phyloP scores from a whole-genome alignment of 2,329 filamentous ascomycete genomes.

The Fusarium camptoceras region DNA sequence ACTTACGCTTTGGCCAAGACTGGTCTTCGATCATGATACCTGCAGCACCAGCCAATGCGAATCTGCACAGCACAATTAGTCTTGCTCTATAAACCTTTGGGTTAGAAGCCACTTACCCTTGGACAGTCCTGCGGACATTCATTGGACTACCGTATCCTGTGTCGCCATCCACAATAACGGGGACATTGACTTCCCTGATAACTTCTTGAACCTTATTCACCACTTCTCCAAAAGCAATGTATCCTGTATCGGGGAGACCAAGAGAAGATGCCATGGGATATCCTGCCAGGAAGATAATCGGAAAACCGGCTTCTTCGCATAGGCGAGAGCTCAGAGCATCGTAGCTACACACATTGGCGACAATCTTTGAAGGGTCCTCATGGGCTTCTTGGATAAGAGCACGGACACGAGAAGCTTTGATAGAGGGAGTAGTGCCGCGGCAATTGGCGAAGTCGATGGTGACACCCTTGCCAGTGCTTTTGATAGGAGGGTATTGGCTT shows the following conservation, averaged over 20 bases:
- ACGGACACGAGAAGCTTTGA: slow-evolving; percentile 54
- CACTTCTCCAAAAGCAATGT: slow-evolving; percentile 61
- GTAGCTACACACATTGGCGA: slow-evolving; percentile 58
- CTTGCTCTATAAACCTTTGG: background rate
- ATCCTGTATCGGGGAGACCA: slow-evolving; percentile 61
- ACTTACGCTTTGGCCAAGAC: slow-evolving; percentile 60
- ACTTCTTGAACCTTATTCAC: slow-evolving; percentile 59
- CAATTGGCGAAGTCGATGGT: slow-evolving; percentile 43
- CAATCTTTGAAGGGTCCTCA: slow-evolving; percentile 56
- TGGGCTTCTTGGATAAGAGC: slow-evolving; percentile 56
- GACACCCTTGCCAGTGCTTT: slow-evolving; percentile 7
- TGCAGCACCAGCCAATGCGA: slow-evolving; percentile 55
- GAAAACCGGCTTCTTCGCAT: slow-evolving; percentile 59
- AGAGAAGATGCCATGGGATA: slow-evolving; percentile 56
- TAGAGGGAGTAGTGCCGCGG: slow-evolving; percentile 53
- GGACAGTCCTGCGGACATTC: slow-evolving; percentile 60
- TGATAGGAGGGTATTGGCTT: slow-evolving; percentile 11
- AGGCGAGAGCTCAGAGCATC: slow-evolving; percentile 58
- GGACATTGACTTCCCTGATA: slow-evolving; percentile 52
- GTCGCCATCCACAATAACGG: slow-evolving; percentile 60
- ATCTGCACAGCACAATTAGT: slow-evolving; percentile 40
- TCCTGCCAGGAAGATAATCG: slow-evolving; percentile 58
- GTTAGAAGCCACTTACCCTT: slow-evolving; percentile 36
- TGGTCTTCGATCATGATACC: slow-evolving; percentile 60
- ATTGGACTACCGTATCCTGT: slow-evolving; percentile 61